phyloP scores from a whole-genome alignment of 176 grass and related monocot genomes.

The Cenchrus fungigraminus region DNA sequence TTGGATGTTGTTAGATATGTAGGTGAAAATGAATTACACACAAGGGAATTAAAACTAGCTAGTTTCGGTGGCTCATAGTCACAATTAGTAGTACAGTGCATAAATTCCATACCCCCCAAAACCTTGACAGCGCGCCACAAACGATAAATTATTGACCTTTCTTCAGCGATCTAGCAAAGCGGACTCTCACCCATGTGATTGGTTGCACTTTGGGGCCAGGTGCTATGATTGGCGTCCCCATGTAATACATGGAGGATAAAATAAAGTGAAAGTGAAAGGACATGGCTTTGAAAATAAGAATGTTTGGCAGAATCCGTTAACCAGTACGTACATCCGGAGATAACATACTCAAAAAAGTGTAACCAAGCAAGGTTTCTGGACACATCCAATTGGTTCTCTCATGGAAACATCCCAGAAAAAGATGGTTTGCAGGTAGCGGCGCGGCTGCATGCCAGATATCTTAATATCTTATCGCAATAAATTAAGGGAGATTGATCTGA shows the following conservation, averaged over 20 bases:
- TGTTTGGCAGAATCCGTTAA: conserved; percentile 57
- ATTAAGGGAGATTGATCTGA: conserved; percentile 37
- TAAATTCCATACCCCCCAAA: neutral
- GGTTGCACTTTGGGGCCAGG: conserved; percentile 43
- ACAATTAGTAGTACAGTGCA: conserved; percentile 20
- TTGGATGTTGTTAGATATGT: neutral
- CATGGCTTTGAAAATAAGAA: conserved; percentile 48
- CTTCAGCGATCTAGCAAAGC: conserved; percentile 31
- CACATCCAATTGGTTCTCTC: conserved; percentile 49
- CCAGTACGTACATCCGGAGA: conserved; percentile 37
- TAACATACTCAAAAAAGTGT: conserved; percentile 48
- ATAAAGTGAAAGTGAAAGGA: conserved; percentile 52
- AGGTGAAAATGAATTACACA: conserved; percentile 1
- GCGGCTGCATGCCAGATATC: conserved; percentile 46
- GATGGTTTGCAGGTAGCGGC: conserved; percentile 37
- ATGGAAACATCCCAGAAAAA: conserved; percentile 47
- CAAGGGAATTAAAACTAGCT: neutral
- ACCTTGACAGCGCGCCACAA: conserved; percentile 30
- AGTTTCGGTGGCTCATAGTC: conserved; percentile 32
- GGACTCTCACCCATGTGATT: conserved; percentile 50
- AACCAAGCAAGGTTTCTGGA: conserved; percentile 46
- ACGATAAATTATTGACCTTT: conserved; percentile 52
- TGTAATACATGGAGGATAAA: conserved; percentile 55
- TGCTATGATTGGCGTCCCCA: conserved; percentile 55
- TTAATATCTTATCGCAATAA: conserved; percentile 52